Evolutionary conservation across 1,284 basidiomycete species (phyloP), one percentile per base, ranked within the genome.

Genomic region (Apiotrichum mycotoxinovorans): DNA sequence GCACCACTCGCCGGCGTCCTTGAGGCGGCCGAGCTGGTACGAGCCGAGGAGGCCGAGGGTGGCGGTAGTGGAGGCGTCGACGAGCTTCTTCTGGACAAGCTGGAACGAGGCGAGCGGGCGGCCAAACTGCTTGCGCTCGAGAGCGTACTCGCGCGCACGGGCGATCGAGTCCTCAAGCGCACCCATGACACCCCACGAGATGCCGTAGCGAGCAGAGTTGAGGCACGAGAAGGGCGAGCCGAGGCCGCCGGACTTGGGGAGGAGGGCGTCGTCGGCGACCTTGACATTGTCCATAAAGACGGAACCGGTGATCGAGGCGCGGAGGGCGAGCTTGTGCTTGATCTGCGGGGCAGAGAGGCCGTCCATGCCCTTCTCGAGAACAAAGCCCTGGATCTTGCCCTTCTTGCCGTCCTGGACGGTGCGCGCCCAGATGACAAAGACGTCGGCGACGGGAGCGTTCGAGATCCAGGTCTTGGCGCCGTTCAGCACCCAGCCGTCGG

Each of bases 391-490:
- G 58, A 98, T 81, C 75, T 91, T 91, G 67, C 83, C 82, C 51
- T 85, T 87, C 50, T 66, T 57, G 8, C 73, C 73, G 43, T 71
- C 65, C 52, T 69, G 68, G 3, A 74, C 65, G 17, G 60, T 63
- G 47, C 67, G 52, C 1, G 94, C 94, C 95, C 95, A 98, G 42
- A 98, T 80, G 43, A 98, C 80, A 68, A 96, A 93, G 22, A 83
- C 85, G 75, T 78, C 90, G 84, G 90, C 89, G 51, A 88, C 84
- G 10, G 91, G 90, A 0, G 90, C 84, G 70, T 95, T 96, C 35
- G 91, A 86, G 71, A 97, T 97, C 93, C 94, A 98, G 0, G 92
- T 97, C 81, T 98, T 98, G 76, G 87, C 87, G 34, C 94, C 94
- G 67, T 87, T 90, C 53, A 97, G 73, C 20, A 89, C 78, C 75